Base-by-base conservation (phyloP, 495 filamentous ascomycete species). In the Lindgomyces ingoldianus region DNA sequence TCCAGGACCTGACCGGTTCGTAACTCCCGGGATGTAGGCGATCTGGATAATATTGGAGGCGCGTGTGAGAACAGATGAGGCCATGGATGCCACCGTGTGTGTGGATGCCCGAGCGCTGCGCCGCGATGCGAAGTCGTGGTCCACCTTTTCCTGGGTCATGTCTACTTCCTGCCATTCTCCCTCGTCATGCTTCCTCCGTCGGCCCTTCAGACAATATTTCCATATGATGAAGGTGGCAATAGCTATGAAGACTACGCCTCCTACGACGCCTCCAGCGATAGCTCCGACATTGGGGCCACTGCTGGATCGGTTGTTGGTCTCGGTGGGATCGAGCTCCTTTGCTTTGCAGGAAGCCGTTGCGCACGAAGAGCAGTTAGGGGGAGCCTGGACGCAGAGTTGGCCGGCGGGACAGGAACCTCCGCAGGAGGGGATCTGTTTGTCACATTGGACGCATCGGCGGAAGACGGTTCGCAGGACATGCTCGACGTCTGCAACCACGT, bases 11-110 rank as follows among this genome's bases (percentile, higher is more conserved):
- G 92, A 91, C 48, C 94, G 84, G 77, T 97, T 97, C 57, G 92
- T 98, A 72, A 98, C 93, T 47, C 94, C 94, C 50, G 94, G 94
- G 67, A 98, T 97, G 75, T 97, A 98, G 46, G 95, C 94, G 74
- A 98, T 98, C 77, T 98, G 94, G 64, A 98, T 98, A 73, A 98
- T 91, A 78, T 98, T 98, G 62, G 93, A 97, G 46, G 94, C 94
- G 48, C 94, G 88, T 4, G 94, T 98, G 57, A 96, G 85, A 56
- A 97, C 91, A 51, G 93, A 97, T 10, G 93, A 96, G 16, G 95
- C 94, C 70, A 98, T 91, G 39, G 93, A 97, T 64, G 86, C 83
- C 56, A 91, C 88, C 3, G 93, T 96, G 69, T 96, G 91, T 36
- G 93, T 91, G 25, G 91, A 91, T 25, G 87, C 84, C 62, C 89